Evolutionary conservation across 768 basidiomycete genomes (phyloP), one percentile per base, ranked within the genome.

Genomic region (Neoboletus magnificus): DNA sequence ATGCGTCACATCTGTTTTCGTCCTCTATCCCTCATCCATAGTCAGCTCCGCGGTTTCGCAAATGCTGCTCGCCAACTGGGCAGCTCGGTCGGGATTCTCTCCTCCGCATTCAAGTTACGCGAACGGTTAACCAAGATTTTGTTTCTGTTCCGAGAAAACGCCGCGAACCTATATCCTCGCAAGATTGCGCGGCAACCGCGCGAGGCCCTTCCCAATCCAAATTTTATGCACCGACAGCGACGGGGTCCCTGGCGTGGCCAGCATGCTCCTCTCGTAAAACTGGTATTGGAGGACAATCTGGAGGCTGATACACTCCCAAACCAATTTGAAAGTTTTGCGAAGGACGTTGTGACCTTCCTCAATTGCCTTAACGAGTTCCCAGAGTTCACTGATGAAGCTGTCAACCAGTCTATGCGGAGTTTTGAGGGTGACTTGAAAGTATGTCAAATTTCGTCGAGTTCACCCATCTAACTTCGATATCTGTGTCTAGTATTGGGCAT

Each of bases 31-130:
- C 61, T 64, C 54, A 65, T 50, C 25, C 44, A 23, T 55, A 2
- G 16, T 44, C 50, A 81, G 77, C 76, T 82, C 11, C 74, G 80
- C 9, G 79, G 78, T 63, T 82, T 82, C 58, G 76, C 78, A 27
- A 82, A 82, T 23, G 80, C 82, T 9, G 79, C 80, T 20, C 79
- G 82, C 18, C 81, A 81, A 51, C 67, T 82, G 1, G 81, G 82
- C 4, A 80, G 79, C 52, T 82, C 81, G 0, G 79, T 83, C 35
- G 82, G 81, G 8, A 79, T 82, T 37, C 70, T 82, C 13, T 82
- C 80, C 10, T 83, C 82, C 11, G 77, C 81, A 1, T 80, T 76
- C 63, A 75, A 76, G 54, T 67, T 82, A 23, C 76, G 82, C 5
- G 75, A 81, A 50, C 78, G 82, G 11, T 71, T 83, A 29, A 73